Conservation (phyloP, 345 rosid species). For the Linum trigynum region DNA sequence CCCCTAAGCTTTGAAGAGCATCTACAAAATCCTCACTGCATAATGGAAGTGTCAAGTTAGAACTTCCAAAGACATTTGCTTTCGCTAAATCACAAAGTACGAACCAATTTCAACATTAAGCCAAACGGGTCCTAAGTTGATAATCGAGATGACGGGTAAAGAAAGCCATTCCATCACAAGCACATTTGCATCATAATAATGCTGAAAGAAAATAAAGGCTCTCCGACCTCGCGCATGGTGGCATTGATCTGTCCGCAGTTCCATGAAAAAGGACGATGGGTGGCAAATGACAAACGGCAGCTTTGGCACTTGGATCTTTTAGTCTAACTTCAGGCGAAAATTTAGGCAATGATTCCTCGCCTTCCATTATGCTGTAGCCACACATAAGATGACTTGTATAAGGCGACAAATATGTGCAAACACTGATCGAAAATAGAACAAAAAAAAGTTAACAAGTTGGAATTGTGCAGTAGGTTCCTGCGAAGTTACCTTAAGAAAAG, state of each 20-base stretch:
- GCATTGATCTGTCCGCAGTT: constrained; percentile 22
- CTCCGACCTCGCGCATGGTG: constrained; percentile 20
- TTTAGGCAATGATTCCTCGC: constrained; percentile 17
- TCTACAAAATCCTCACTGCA: constrained; percentile 19
- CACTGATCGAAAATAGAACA: background rate
- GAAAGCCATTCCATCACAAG: too few relatives aligned
- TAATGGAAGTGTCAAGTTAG: background rate
- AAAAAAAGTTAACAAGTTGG: background rate
- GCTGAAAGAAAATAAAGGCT: background rate
- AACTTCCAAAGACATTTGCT: background rate
- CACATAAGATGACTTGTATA: background rate
- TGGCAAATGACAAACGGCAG: constrained; percentile 23
- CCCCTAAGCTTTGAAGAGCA: constrained; percentile 16
- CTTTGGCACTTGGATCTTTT: constrained; percentile 13
- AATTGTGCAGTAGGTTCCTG: background rate
- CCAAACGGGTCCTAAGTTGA: too few relatives aligned
- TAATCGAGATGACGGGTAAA: too few relatives aligned
- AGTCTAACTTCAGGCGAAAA: constrained; percentile 27
- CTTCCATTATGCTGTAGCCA: constrained; percentile 25
- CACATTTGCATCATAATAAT: background rate
- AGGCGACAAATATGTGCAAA: background rate
- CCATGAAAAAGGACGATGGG: constrained; percentile 25
- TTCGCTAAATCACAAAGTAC: too few relatives aligned
- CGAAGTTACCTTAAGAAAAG: constrained; percentile 19
- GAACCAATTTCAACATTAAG: too few relatives aligned